Base-by-base conservation (phyloP, 495 filamentous ascomycete genomes). In the Lasiosphaeria miniovina region DNA sequence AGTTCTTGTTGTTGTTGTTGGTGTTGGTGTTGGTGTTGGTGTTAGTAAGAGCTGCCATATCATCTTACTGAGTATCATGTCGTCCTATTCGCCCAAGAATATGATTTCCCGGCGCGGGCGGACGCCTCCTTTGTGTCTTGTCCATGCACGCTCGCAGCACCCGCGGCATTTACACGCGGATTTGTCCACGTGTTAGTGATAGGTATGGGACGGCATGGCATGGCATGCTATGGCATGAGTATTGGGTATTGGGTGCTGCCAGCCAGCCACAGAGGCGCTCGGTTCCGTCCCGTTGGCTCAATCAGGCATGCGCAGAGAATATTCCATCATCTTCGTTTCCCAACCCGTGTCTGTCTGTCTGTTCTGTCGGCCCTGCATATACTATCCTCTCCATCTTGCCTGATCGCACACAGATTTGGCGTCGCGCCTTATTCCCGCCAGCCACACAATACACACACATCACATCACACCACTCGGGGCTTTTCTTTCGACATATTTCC, bases 251-350 rank as follows among this genome's bases (percentile, higher is more conserved):
- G 15, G 4, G 43, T 46, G 12, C 8, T 9, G 43, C 12, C 2
- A n/a, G 12, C 15, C 12, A 46, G 43, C 7, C 12, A 46, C 12
- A 46, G 38, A 14, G 38, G 14, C 8, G 38, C 43, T 46, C 43
- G 2, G 24, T 24, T 24, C 24, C 24, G 24, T 24, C 24, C 24
- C 43, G 43, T 46, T 46, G 43, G 43, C 43, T 46, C 43, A 33
- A 57, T 57, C 31, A 46, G 59, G 53, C 52, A 61, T 46, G 46
- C 6, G 54, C 59, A 61, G 36, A 61, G 59, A 61, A 61, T 36
- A 61, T 61, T 61, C 59, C 59, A 56, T 40, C 32, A 51, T 51
- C 49, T n/a, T n/a, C n/a, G 40, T n/a, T 45, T 9, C 40, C 40
- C n/a, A 45, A 2, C n/a, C 10, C 40, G 9, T 45, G 40, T n/a